Evolutionary conservation across 1,284 basidiomycete genomes (phyloP).

Genomic region (Rhodotorula sp.): DNA sequence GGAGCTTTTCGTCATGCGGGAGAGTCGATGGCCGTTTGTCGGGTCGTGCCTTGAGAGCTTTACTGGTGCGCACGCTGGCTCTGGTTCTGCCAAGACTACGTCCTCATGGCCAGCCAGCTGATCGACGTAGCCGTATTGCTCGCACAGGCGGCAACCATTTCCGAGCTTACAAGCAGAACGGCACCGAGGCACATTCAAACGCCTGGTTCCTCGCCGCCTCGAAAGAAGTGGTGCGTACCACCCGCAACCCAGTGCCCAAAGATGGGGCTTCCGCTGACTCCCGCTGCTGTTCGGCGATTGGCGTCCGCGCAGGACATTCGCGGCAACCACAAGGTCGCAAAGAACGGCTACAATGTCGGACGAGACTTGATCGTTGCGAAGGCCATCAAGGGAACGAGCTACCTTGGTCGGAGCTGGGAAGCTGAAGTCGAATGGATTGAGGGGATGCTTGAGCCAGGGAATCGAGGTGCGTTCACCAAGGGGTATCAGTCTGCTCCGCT

Average conservation of each 20-base stretch:
- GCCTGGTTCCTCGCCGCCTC: constrained; percentile 51
- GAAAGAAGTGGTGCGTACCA: constrained; percentile 45
- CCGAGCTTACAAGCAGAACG: constrained; percentile 52
- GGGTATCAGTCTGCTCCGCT: not conserved
- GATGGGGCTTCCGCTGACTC: too few relatives aligned
- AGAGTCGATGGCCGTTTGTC: constrained; percentile 45
- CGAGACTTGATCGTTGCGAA: constrained; percentile 48
- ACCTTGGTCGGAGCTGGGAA: constrained; percentile 47
- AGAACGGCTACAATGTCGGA: constrained; percentile 50
- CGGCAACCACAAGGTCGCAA: constrained; percentile 48
- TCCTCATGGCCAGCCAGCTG: too few relatives aligned
- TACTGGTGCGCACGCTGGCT: constrained; percentile 44
- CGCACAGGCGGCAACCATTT: constrained; percentile 50
- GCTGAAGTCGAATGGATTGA: constrained; percentile 48
- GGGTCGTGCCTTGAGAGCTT: constrained; percentile 49
- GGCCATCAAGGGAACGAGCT: constrained; percentile 46
- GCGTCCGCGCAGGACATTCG: constrained; percentile 26
- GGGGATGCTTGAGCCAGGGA: constrained; percentile 46
- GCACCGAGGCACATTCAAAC: constrained; percentile 48
- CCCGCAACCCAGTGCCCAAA: too few relatives aligned
- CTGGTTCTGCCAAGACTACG: too few relatives aligned
- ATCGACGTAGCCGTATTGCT: not conserved
- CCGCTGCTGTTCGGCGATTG: not conserved
- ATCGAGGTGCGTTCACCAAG: constrained; percentile 35
- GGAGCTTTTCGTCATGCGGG: constrained; percentile 50